These are phyloP conservation scores for Chlorella sp. DNA, from an alignment of 139 green algal species.

Conservation along the genomic window DNA sequence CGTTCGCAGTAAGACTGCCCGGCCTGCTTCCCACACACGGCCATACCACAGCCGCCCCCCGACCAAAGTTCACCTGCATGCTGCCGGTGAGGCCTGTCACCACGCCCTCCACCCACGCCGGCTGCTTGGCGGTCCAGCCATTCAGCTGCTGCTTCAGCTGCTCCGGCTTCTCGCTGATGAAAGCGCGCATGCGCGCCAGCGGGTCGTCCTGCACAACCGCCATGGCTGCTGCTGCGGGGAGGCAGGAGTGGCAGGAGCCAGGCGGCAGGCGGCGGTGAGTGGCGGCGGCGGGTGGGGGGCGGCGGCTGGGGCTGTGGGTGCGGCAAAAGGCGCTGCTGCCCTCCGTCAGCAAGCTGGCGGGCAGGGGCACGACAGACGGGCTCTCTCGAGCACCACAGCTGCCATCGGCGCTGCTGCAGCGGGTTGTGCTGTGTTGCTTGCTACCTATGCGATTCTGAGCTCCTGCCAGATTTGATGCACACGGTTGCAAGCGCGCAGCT, in stretches of 20 bases:
- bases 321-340: too few species aligned
- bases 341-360: too few species aligned
- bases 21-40: too few species aligned
- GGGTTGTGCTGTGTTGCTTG: background rate
- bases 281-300: too few species aligned
- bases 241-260: background rate
- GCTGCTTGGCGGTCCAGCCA: slow-evolving; percentile 65
- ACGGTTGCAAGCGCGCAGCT: too few species aligned
- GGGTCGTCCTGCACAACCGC: background rate
- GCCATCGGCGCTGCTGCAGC: background rate
- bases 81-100: slow-evolving; percentile 47
- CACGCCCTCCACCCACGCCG: slow-evolving; percentile 63
- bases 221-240: slow-evolving; percentile 4
- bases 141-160: slow-evolving; percentile 51
- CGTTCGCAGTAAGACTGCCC: too few species aligned
- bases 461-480: too few species aligned
- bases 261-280: too few species aligned
- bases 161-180: slow-evolving; percentile 13
- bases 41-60: too few species aligned
- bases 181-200: background rate
- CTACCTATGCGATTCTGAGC: background rate
- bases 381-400: too few species aligned
- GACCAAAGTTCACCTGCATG: slow-evolving; percentile 12
- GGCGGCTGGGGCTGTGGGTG: too few species aligned
- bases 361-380: too few species aligned